phyloP scores from a whole-genome alignment of 2,329 filamentous ascomycete genomes.

The Botryosphaeria dothidea region DNA sequence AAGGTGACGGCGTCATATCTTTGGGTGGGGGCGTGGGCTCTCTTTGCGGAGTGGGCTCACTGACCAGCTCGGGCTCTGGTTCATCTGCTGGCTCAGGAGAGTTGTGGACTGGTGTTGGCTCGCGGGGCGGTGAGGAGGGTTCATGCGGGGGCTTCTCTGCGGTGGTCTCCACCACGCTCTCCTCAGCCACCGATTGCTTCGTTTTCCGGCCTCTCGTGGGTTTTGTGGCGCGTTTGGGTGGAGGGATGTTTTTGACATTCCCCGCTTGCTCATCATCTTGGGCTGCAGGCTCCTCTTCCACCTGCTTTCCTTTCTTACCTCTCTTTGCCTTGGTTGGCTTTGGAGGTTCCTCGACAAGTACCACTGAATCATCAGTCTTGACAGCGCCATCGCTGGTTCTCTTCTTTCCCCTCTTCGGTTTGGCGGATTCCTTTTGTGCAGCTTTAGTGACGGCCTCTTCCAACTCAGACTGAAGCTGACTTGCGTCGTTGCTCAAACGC shows the following conservation, averaged over 20 bases:
- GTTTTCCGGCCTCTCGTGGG: conserved; percentile 24
- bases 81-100: not conserved
- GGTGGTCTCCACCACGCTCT: conserved; percentile 12
- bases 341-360: conserved; percentile 21
- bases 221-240: conserved; percentile 23
- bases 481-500: conserved; percentile 23
- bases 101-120: not conserved
- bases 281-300: conserved; percentile 12
- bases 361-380: conserved; percentile 27
- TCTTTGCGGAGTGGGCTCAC: not conserved
- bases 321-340: conserved; percentile 21
- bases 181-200: conserved; percentile 21
- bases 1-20: conserved; percentile 59
- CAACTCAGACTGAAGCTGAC: conserved; percentile 29
- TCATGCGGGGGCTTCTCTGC: not conserved
- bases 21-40: conserved; percentile 10
- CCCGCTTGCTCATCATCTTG: not conserved
- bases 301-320: conserved; percentile 22
- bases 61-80: not conserved
- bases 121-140: not conserved
- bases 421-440: conserved; percentile 20
- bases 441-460: conserved; percentile 21
- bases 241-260: not conserved
- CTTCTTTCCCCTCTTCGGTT: conserved; percentile 35
- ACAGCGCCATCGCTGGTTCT: conserved; percentile 38